These are phyloP conservation scores for Coffea humblotiana DNA, from an alignment of 305 asterid genomes.

Conservation along the genomic window DNA sequence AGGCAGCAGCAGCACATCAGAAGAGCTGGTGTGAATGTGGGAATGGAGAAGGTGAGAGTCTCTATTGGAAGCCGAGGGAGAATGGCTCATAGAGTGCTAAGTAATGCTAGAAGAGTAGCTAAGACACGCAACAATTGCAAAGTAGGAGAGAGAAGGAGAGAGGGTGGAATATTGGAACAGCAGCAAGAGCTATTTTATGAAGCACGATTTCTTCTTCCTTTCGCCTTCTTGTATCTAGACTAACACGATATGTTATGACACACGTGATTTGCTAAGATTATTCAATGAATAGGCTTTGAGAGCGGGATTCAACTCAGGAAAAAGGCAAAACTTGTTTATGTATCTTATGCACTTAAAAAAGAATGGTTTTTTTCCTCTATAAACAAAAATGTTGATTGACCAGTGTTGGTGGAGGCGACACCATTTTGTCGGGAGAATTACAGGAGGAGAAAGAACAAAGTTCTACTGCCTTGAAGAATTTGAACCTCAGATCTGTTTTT, in stretches of 20 bases:
- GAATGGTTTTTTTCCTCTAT: too few species aligned
- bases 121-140: conserved; percentile 56
- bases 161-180: conserved; percentile 84
- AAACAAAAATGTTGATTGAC: conserved; percentile 30
- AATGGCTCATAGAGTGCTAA: conserved; percentile 59
- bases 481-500: too few species aligned
- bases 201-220: not conserved
- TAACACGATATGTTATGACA: not conserved
- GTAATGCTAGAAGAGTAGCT: conserved; percentile 64
- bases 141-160: conserved; percentile 76
- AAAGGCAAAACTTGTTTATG: not conserved
- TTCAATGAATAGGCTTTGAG: conserved; percentile 10
- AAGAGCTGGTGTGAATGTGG: conserved; percentile 79
- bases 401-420: not conserved
- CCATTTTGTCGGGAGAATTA: too few species aligned
- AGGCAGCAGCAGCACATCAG: conserved; percentile 50
- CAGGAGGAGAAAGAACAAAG: too few species aligned
- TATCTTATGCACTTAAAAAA: too few species aligned
- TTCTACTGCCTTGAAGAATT: not conserved
- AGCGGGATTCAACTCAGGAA: conserved; percentile 10
- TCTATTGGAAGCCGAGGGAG: conserved; percentile 86
- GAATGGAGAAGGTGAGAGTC: conserved; percentile 81
- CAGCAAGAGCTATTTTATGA: conserved; percentile 46
- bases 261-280: not conserved
- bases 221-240: not conserved